A percentile compares a stretch with the other conserved stretches of the same genome.
phyloP scores from a whole-genome alignment of 805 yeast species.

The Candida verbasci region DNA sequence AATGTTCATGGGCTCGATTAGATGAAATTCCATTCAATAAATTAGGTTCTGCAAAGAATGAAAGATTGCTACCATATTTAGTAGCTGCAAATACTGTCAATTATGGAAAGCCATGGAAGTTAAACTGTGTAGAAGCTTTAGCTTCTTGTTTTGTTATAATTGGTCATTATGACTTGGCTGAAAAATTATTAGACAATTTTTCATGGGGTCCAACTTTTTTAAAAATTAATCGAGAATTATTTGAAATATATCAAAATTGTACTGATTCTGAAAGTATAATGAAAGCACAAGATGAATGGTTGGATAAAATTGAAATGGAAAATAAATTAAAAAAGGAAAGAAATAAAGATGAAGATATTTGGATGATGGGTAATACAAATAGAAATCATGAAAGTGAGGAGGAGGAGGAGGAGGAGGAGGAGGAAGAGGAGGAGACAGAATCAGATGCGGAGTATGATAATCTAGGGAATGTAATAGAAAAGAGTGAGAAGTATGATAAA shows the following conservation, averaged over 20 bases:
- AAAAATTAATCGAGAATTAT: slow-evolving; percentile 72
- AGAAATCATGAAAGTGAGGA: slow-evolving; percentile 21
- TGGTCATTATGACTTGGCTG: slow-evolving; percentile 89
- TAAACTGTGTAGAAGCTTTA: slow-evolving; percentile 94
- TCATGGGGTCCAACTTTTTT: slow-evolving; percentile 93
- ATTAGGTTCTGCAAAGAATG: slow-evolving; percentile 88
- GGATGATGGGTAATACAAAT: slow-evolving; percentile 79
- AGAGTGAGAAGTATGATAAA: slow-evolving; percentile 1
- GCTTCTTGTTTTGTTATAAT: slow-evolving; percentile 97
- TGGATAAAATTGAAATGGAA: slow-evolving; percentile 64
- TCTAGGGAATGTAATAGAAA: background rate
- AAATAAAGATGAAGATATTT: slow-evolving; percentile 54
- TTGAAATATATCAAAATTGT: slow-evolving; percentile 72
- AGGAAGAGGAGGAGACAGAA: slow-evolving; percentile 9
- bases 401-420: slow-evolving; percentile 11
- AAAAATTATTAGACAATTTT: slow-evolving; percentile 66
- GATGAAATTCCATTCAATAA: slow-evolving; percentile 93
- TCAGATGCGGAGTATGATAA: slow-evolving; percentile 7
- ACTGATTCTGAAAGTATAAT: slow-evolving; percentile 74
- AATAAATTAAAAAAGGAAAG: slow-evolving; percentile 55
- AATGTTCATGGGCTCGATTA: slow-evolving; percentile 97
- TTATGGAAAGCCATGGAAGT: slow-evolving; percentile 92
- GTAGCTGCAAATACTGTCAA: slow-evolving; percentile 97
- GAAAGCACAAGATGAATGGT: slow-evolving; percentile 70
- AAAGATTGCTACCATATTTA: slow-evolving; percentile 82